Evolutionary conservation across 2,329 filamentous ascomycete genomes (phyloP).

Genomic region (Trichoderma polysporum): DNA sequence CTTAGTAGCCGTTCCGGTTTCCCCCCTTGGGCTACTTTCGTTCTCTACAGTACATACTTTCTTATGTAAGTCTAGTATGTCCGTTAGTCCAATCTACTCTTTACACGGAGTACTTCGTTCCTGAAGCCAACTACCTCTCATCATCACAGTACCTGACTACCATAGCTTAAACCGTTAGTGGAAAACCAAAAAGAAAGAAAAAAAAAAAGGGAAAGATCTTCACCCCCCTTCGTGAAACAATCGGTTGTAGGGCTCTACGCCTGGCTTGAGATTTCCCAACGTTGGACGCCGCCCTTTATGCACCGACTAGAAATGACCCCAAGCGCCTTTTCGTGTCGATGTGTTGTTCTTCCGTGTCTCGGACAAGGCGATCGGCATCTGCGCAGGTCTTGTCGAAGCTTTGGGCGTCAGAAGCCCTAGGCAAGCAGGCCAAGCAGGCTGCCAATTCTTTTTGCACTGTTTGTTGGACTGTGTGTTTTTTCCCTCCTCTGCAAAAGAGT

Average conservation of each 20-base stretch:
- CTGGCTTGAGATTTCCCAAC: not conserved
- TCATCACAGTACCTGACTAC: not conserved
- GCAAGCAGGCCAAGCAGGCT: not conserved
- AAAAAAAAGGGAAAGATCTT: not conserved
- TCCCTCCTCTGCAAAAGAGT: not conserved
- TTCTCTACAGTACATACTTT: not conserved
- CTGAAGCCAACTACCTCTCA: not conserved
- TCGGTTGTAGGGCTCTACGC: not conserved
- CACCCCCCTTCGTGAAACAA: not conserved
- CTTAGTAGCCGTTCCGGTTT: not conserved
- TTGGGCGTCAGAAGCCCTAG: not conserved
- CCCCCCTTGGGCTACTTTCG: not conserved
- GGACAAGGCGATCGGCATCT: not conserved
- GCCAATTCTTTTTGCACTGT: not conserved
- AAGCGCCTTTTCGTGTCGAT: not conserved
- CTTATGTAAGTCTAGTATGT: not conserved
- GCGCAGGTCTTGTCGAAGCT: not conserved
- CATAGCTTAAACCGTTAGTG: not conserved
- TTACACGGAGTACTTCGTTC: constrained; percentile 7
- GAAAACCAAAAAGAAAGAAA: not conserved
- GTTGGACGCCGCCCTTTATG: not conserved
- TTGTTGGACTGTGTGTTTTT: not conserved
- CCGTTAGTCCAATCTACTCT: not conserved
- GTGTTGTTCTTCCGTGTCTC: not conserved
- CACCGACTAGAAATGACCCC: not conserved